Conservation (phyloP, 176 grass and related monocot genomes). For the Carex pumila region DNA sequence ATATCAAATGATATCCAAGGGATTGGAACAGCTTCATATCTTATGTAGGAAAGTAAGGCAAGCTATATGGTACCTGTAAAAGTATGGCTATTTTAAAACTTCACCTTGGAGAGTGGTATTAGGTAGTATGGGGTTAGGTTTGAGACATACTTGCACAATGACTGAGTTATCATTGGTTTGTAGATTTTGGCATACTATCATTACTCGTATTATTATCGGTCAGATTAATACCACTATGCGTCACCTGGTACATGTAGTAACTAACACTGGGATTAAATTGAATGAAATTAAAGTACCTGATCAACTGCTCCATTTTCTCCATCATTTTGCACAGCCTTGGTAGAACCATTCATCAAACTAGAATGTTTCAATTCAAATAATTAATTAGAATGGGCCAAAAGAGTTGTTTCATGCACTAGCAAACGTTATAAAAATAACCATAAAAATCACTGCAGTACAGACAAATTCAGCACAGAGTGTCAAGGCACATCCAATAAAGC, state of each 20-base stretch:
- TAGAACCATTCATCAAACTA: slow-evolving; percentile 19
- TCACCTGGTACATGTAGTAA: neutral
- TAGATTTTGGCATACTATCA: neutral
- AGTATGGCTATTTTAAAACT: neutral
- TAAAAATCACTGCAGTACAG: neutral
- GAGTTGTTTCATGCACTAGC: neutral
- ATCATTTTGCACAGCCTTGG: neutral
- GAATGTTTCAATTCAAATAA: neutral
- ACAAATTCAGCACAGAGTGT: neutral
- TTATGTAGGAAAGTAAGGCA: neutral
- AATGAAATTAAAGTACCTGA: slow-evolving; percentile 2
- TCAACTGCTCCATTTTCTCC: slow-evolving; percentile 10
- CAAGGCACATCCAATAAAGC: neutral
- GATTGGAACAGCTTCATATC: neutral
- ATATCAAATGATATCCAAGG: neutral
- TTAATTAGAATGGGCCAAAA: slow-evolving; percentile 12
- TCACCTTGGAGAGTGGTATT: neutral
- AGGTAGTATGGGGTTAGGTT: neutral
- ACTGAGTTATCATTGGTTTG: neutral
- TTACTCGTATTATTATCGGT: neutral
- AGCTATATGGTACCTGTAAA: neutral
- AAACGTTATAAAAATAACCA: neutral
- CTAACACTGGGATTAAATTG: neutral
- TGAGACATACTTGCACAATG: neutral
- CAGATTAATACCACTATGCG: neutral